Evolutionary conservation across 441 rosid genomes (phyloP).

Genomic region (Mallotus repandus): DNA sequence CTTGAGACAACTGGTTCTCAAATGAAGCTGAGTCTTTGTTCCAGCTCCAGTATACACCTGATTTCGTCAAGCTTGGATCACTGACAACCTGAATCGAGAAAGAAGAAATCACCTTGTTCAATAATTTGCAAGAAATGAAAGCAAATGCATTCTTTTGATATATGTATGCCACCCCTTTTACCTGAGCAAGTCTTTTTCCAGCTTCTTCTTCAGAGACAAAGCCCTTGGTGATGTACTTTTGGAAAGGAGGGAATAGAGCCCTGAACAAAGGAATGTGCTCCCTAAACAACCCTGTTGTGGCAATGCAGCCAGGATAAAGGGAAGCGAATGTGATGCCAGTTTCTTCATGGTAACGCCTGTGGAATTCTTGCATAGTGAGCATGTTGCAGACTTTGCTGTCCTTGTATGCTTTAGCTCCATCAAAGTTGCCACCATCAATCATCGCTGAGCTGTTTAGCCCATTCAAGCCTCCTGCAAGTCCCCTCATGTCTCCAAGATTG

Average conservation of each 20-base stretch:
- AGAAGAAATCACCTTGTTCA: neutral
- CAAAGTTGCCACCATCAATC: slow-evolving; percentile 64
- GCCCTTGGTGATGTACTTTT: slow-evolving; percentile 69
- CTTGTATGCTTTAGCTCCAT: slow-evolving; percentile 71
- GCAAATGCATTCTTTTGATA: neutral
- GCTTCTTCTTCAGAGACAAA: slow-evolving; percentile 59
- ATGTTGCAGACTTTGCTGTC: slow-evolving; percentile 80
- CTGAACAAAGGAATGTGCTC: slow-evolving; percentile 70
- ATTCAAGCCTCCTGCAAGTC: slow-evolving; percentile 54
- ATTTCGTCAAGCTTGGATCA: slow-evolving; percentile 63
- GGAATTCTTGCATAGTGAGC: slow-evolving; percentile 70
- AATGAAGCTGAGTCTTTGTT: slow-evolving; percentile 61
- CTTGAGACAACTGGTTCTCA: slow-evolving; percentile 61
- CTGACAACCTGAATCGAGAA: slow-evolving; percentile 48
- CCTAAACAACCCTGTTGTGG: slow-evolving; percentile 67
- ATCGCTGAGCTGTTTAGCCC: slow-evolving; percentile 55
- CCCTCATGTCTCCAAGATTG: slow-evolving; percentile 64
- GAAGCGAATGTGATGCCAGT: slow-evolving; percentile 59
- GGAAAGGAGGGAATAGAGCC: slow-evolving; percentile 64
- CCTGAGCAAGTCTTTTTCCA: slow-evolving; percentile 71
- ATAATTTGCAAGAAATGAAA: neutral
- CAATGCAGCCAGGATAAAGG: slow-evolving; percentile 74
- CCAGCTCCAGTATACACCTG: slow-evolving; percentile 76
- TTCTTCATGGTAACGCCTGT: slow-evolving; percentile 62
- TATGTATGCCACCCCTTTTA: no score